A percentile compares a stretch with the other conserved stretches of the same genome.
Evolutionary conservation across 305 asterid species (phyloP).

Genomic region (Fraxinus baroniana): DNA sequence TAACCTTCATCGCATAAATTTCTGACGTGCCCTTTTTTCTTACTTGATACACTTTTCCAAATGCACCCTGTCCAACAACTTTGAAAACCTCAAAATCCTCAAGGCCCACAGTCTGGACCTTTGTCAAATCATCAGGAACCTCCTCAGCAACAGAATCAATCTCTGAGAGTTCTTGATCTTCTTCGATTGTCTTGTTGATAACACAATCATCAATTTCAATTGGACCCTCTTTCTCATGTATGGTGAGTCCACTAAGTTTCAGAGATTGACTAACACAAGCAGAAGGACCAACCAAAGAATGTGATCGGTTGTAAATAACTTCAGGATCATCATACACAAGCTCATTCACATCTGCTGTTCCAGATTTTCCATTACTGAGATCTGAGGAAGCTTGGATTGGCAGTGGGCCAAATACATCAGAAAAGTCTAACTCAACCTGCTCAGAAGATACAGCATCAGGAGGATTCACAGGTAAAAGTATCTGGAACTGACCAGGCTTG

Average conservation of each 20-base stretch:
- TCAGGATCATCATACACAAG: constrained; percentile 47
- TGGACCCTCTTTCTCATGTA: constrained; percentile 39
- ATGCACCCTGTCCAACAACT: constrained; percentile 62
- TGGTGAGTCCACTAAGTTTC: constrained; percentile 40
- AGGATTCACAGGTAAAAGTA: constrained; percentile 34
- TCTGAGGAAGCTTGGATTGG: constrained; percentile 16
- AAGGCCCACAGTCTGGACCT: constrained; percentile 37
- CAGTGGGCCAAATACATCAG: constrained; percentile 55
- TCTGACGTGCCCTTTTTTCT: constrained; percentile 40
- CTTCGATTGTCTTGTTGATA: constrained; percentile 19
- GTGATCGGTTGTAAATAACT: constrained; percentile 43
- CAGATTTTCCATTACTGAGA: neutral
- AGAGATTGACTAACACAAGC: constrained; percentile 34
- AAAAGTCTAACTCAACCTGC: constrained; percentile 49
- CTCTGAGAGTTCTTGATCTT: constrained; percentile 15
- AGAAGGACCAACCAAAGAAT: constrained; percentile 56
- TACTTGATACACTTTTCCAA: constrained; percentile 58
- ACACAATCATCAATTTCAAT: constrained; percentile 28
- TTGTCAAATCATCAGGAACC: constrained; percentile 3
- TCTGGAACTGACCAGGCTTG: constrained; percentile 25
- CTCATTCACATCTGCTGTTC: constrained; percentile 25
- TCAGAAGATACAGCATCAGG: constrained; percentile 37
- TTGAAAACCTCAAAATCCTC: constrained; percentile 55
- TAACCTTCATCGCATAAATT: constrained; percentile 63
- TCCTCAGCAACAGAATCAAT: constrained; percentile 10